A percentile compares a stretch with the other conserved stretches of the same genome.
These are phyloP conservation scores for Plasmodium falciparum DNA, from an alignment of 169 alveolate species.

Conservation along the genomic window DNA sequence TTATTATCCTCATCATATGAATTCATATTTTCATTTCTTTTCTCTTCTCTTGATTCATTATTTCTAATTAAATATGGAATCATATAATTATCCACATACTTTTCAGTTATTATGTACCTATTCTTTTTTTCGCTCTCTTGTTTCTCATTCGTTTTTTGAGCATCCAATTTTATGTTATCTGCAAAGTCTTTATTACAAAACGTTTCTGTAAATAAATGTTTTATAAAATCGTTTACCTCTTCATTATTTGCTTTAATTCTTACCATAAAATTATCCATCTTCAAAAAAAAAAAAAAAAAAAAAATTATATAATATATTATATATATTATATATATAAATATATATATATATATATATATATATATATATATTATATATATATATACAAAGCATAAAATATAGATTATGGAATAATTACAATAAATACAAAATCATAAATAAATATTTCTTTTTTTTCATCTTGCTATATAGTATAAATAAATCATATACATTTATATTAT, in stretches of 20 bases:
- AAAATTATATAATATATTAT: not conserved
- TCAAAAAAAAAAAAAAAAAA: not conserved
- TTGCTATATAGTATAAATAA: not conserved
- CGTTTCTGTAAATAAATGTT: not conserved
- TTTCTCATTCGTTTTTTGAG: not conserved
- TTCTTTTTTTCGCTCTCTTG: not conserved
- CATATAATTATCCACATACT: constrained; percentile 42
- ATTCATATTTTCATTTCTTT: no score
- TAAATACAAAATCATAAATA: not conserved
- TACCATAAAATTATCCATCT: constrained; percentile 55
- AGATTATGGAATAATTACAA: no score
- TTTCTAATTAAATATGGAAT: constrained; percentile 26
- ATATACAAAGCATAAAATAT: no score
- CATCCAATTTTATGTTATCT: not conserved
- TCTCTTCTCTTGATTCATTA: no score
- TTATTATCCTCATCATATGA: no score
- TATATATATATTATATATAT: not conserved
- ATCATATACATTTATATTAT: not conserved
- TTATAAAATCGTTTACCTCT: not conserved
- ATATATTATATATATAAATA: not conserved
- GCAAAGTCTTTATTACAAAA: not conserved
- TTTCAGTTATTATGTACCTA: constrained; percentile 35
- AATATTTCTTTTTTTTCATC: not conserved
- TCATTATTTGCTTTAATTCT: constrained; percentile 11
- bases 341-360: not conserved